Base-by-base conservation (phyloP, 2,329 filamentous ascomycete species). In the Colletotrichum musicola region DNA sequence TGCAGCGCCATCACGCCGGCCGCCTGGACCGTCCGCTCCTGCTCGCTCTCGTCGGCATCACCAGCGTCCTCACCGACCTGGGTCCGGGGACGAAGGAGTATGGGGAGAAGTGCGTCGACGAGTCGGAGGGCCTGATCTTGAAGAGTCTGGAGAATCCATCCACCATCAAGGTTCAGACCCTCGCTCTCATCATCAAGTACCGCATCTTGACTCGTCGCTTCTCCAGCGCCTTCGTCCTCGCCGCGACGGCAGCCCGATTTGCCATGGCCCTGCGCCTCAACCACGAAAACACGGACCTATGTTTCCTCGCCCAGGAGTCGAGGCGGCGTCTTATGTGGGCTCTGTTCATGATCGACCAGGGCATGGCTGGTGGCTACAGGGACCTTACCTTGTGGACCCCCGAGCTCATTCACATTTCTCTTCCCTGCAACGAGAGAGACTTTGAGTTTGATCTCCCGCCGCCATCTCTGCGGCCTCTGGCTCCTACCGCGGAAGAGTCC, bases 1-100 rank as follows among this genome's bases (percentile, higher is more conserved):
- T 88, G 85, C 86, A 88, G 74, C 82, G 86, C 35, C 88, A 88
- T 74, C 84, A 87, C 71, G 82, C 85, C 4, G 86, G 86, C 55
- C 86, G 86, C 70, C 84, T 89, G 71, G 86, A 89, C 72, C 83
- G 82, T 47, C 80, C 86, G 2, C 78, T 89, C 6, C 78, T 89
- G 4, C 80, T 88, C 4, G 85, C 86, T 46, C 77, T 89, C 4
- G 79, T 89, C 7, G 87, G 86, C 57, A 86, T 89, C 72, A 88
- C 86, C 2, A 85, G 86, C 3, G 79, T 87, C 38, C 81, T 89
- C 54, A 87, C 85, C 6, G 85, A 88, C 72, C 79, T 88, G 73
- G 86, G 86, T 0, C 81, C 82, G 0, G 84, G 84, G 6, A 84
- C 84, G 72, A 80, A 81, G 35, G 83, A 86, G 22, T 87, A 87